phyloP scores from a whole-genome alignment of 1,284 basidiomycete genomes.

The Austroboletus novae-zelandiae region DNA sequence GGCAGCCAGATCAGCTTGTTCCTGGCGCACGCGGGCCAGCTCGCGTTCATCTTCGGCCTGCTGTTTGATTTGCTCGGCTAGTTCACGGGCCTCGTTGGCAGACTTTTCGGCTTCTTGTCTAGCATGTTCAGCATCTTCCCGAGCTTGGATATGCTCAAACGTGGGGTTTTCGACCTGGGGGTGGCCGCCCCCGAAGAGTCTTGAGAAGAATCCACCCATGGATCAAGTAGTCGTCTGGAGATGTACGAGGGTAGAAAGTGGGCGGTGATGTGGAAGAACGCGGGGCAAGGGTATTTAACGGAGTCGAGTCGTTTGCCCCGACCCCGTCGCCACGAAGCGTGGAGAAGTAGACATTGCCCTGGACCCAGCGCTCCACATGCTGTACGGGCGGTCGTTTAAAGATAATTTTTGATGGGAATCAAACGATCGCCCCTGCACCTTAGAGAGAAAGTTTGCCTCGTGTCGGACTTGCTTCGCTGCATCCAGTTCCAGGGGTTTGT shows the following conservation, averaged over 20 bases:
- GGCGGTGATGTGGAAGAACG: not conserved
- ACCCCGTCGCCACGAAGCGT: not conserved
- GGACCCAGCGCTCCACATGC: not conserved
- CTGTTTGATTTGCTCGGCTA: not conserved
- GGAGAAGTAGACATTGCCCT: not conserved
- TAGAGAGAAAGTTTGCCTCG: not conserved
- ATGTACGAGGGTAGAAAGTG: not conserved
- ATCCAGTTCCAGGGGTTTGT: not conserved
- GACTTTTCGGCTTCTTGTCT: not conserved
- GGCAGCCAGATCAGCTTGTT: slow-evolving; percentile 24
- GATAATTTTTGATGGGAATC: not conserved
- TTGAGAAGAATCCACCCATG: not conserved
- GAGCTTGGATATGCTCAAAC: not conserved
- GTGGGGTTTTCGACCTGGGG: not conserved
- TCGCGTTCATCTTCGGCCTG: slow-evolving; percentile 25
- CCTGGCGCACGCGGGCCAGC: slow-evolving; percentile 21
- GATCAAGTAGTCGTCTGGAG: not conserved
- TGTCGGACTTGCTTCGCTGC: not conserved
- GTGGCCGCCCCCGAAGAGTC: not conserved
- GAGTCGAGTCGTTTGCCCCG: not conserved
- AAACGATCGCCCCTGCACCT: not conserved
- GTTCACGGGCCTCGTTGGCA: not conserved
- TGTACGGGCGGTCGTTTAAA: no score
- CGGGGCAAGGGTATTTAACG: not conserved
- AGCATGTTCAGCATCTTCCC: not conserved